A percentile compares a stretch with the other conserved stretches of the same genome.
These are phyloP conservation scores for Penicillium sp. DNA, from an alignment of 2,329 filamentous ascomycete genomes.

Conservation along the genomic window DNA sequence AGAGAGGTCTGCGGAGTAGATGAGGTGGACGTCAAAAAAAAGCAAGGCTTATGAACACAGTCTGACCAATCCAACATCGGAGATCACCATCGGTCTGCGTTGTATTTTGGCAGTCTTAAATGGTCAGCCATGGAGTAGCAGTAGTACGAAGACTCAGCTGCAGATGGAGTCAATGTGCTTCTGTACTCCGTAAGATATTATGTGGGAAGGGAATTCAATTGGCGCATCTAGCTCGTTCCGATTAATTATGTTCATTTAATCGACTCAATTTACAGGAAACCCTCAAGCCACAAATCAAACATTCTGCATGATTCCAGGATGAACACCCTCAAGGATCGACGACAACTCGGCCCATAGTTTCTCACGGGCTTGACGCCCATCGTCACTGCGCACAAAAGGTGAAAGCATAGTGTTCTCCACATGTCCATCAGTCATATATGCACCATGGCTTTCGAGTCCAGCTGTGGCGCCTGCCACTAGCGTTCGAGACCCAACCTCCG, in stretches of 20 bases:
- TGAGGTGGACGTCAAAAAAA: background rate
- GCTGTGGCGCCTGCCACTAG: conserved; percentile 39
- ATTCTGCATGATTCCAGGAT: conserved; percentile 38
- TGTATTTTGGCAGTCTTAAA: background rate
- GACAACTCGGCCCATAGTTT: conserved; percentile 47
- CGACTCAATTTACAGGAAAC: background rate
- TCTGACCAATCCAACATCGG: background rate
- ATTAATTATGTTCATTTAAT: background rate
- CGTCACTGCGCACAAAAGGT: conserved; percentile 40
- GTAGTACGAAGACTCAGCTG: background rate
- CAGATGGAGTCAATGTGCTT: background rate
- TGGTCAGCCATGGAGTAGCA: background rate
- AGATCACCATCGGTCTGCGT: background rate
- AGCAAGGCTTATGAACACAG: background rate
- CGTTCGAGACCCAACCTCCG: conserved; percentile 51
- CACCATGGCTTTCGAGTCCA: conserved; percentile 47
- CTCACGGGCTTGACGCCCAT: conserved; percentile 39
- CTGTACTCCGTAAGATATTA: background rate
- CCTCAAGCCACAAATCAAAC: conserved; percentile 1
- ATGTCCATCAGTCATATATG: conserved; percentile 44
- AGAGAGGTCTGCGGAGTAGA: background rate
- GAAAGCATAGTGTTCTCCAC: conserved; percentile 29
- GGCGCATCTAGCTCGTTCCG: background rate
- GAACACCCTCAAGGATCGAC: conserved; percentile 42
- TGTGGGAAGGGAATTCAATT: background rate